Evolutionary conservation across 192 early-diverging fungal species (phyloP).

Genomic region (Backusella westeae): DNA sequence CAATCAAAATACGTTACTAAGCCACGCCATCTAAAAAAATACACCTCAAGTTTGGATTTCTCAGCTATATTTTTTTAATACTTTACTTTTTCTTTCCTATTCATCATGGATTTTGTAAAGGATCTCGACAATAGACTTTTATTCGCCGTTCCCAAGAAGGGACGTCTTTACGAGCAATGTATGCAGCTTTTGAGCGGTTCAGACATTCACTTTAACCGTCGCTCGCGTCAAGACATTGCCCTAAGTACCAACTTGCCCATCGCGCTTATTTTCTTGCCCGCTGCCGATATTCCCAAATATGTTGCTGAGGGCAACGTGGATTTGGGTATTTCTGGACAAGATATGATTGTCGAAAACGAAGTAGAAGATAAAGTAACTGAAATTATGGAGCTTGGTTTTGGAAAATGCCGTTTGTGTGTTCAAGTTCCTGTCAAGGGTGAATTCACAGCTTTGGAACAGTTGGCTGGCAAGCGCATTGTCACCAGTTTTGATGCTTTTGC

Average conservation of each 20-base stretch:
- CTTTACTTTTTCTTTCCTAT: background rate
- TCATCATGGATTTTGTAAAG: constrained; percentile 56
- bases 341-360: constrained; percentile 87
- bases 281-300: constrained; percentile 94
- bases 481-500: constrained; percentile 86
- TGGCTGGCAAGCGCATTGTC: constrained; percentile 92
- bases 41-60: background rate
- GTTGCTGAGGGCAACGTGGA: constrained; percentile 96
- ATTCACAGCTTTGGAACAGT: constrained; percentile 50
- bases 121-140: constrained; percentile 73
- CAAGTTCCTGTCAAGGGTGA: constrained; percentile 76
- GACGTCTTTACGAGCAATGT: constrained; percentile 90
- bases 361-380: constrained; percentile 67
- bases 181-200: constrained; percentile 80
- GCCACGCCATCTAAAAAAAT: constrained; percentile 8
- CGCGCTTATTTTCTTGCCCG: constrained; percentile 93
- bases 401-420: constrained; percentile 88
- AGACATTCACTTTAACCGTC: constrained; percentile 95
- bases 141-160: constrained; percentile 99
- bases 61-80: background rate
- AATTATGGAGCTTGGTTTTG: constrained; percentile 83
- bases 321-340: constrained; percentile 95
- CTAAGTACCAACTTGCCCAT: constrained; percentile 91
- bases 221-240: constrained; percentile 96
- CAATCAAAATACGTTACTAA: background rate